These are phyloP conservation scores for Tulasnella sp. DNA, from an alignment of 768 basidiomycete species.

Conservation along the genomic window DNA sequence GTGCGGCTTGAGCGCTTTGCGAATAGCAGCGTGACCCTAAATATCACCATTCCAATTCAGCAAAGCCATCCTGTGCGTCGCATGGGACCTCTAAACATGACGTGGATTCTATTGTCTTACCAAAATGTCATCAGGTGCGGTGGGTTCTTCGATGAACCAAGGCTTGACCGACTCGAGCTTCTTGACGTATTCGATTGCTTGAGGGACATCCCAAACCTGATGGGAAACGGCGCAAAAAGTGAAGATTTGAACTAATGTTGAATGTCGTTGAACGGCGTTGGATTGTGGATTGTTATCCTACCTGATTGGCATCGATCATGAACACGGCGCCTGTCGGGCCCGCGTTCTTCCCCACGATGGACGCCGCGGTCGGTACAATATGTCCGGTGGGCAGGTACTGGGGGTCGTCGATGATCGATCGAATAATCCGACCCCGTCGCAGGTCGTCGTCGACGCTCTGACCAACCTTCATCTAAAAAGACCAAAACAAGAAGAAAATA, in stretches of 20 bases:
- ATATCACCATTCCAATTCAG: neutral
- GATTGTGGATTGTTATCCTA: conserved; percentile 16
- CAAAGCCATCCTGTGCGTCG: no score
- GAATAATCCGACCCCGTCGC: conserved; percentile 77
- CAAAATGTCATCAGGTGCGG: conserved; percentile 82
- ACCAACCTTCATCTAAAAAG: conserved; percentile 85
- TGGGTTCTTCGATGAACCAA: conserved; percentile 96
- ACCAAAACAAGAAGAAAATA: neutral
- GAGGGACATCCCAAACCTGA: conserved; percentile 79
- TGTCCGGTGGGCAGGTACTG: conserved; percentile 56
- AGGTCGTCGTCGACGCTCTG: conserved; percentile 70
- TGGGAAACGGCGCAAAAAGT: neutral
- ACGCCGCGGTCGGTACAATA: conserved; percentile 50
- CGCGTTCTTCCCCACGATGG: conserved; percentile 78
- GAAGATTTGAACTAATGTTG: no score
- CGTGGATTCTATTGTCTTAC: conserved; percentile 18
- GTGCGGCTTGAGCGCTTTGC: conserved; percentile 62
- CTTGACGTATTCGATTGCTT: conserved; percentile 86
- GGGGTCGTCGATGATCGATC: conserved; percentile 91
- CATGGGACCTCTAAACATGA: neutral
- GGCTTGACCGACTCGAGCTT: conserved; percentile 70
- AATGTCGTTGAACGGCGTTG: neutral
- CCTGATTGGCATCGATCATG: conserved; percentile 95
- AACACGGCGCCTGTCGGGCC: conserved; percentile 88
- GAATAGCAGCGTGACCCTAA: conserved; percentile 63